phyloP scores from a whole-genome alignment of 73 alveolate species.

The Breviolum minutum region DNA sequence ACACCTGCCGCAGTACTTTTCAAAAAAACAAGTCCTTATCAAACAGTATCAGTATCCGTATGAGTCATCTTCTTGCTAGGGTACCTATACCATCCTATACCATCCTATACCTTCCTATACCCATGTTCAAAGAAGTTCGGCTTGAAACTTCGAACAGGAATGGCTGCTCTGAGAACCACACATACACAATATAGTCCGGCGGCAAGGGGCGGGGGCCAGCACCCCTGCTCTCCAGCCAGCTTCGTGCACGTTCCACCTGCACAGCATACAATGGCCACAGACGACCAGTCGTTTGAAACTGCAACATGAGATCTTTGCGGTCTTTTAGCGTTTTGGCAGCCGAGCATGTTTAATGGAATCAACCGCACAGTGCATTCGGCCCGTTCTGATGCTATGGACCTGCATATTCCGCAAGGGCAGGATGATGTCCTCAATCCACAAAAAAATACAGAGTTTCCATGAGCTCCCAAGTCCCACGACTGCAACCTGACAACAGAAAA shows the following conservation, averaged over 20 bases:
- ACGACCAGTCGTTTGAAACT: not conserved
- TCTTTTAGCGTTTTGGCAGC: too few relatives aligned
- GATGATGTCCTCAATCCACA: conserved; percentile 52
- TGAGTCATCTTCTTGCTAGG: not conserved
- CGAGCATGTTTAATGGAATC: too few relatives aligned
- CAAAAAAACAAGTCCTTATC: too few relatives aligned
- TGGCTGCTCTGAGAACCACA: not conserved
- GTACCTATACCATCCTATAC: not conserved
- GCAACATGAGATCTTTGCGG: too few relatives aligned
- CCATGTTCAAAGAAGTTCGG: not conserved
- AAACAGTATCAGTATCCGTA: not conserved
- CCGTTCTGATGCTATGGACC: not conserved
- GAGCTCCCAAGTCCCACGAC: too few relatives aligned
- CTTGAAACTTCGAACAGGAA: not conserved
- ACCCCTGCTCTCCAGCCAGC: conserved; percentile 79
- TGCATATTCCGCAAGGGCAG: conserved; percentile 91
- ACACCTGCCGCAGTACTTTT: not conserved
- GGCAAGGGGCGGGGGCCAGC: conserved; percentile 71
- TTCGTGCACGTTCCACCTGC: conserved; percentile 79
- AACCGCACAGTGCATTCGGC: too few relatives aligned
- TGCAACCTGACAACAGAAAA: too few relatives aligned
- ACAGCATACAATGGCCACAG: not conserved
- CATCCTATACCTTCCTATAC: not conserved
- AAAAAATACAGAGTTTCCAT: too few relatives aligned
- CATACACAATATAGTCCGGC: conserved; percentile 87